Evolutionary conservation across 1,284 basidiomycete genomes (phyloP), one percentile per base, ranked within the genome.

Genomic region (Tilletia setariae): DNA sequence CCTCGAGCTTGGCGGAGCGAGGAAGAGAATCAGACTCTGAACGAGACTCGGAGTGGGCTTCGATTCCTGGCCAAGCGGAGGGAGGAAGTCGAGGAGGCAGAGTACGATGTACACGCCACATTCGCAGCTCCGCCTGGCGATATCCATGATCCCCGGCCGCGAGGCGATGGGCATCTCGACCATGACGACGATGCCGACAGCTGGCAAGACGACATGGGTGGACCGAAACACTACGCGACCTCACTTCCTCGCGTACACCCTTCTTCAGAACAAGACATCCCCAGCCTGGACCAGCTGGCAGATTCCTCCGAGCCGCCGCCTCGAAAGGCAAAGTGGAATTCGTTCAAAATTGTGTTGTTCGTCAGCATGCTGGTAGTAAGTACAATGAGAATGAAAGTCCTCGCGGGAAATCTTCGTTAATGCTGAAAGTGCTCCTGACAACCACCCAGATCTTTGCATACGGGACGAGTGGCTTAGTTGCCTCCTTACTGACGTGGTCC

Each of bases 261-360:
- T 7, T 23, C 13, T 53, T 53, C 51, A 28, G 8, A 19, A 23
- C 11, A 23, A 4, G 35, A 53, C 51, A 53, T 53, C 13, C 51
- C 1, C 21, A 25, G 51, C 21, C 51, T 53, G 35, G 35, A 11
- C 35, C n/a, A 53, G 23, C 21, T 53, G 11, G n/a, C 21, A 13
- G 51, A 28, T 15, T 53, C 28, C 28, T 28, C 51, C 13, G 51
- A 53, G 23, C 51, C 51, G 28, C 51, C 51, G 13, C 51, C 51
- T 32, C 63, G 61, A 25, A 47, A 53, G 28, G 59, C 66, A 8
- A 23, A 40, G 47, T 70, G 69, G 69, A 68, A 68, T 23, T 16
- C 19, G 8, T 70, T 70, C 44, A 70, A 70, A 44, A 64, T 61
- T 47, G 44, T 67, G 9, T n/a, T 70, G 28, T 68, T 68, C 16